Conservation (phyloP, 768 basidiomycete species). For the Postia placenta region DNA sequence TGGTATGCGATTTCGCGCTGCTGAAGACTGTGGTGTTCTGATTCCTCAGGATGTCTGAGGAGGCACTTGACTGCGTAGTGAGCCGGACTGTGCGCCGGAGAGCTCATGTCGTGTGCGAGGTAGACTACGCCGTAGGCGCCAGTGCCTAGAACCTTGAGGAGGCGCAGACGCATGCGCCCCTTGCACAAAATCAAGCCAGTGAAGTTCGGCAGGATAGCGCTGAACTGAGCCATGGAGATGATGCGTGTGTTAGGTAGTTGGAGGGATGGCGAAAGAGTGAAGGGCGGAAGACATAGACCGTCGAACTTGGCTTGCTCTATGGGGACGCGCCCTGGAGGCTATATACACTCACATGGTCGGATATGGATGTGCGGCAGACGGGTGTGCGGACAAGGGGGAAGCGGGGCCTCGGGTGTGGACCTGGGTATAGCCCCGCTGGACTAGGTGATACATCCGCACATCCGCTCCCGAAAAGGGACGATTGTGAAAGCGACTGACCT, state of each 20-base stretch:
- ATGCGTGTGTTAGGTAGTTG: neutral
- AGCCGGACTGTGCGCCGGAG: conserved; percentile 2
- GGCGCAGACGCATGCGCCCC: conserved; percentile 10
- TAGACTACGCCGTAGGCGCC: conserved; percentile 26
- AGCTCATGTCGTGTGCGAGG: conserved; percentile 18
- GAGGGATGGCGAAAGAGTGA: neutral
- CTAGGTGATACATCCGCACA: neutral
- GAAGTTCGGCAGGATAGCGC: conserved; percentile 21
- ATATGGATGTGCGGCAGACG: neutral
- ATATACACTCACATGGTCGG: neutral
- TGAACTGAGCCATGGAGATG: conserved; percentile 17
- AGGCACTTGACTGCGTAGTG: conserved; percentile 24
- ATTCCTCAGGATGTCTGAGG: conserved; percentile 17
- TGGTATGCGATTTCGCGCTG: conserved; percentile 21
- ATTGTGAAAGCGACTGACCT: neutral
- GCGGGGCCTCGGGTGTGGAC: neutral
- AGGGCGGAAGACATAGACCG: neutral
- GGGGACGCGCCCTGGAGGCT: neutral
- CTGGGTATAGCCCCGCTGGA: conserved; percentile 1
- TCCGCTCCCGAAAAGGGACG: neutral
- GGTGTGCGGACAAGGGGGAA: neutral
- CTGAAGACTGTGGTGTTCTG: conserved; percentile 13
- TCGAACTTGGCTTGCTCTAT: neutral
- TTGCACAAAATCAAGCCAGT: conserved; percentile 13
- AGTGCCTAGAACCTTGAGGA: conserved; percentile 15